These are phyloP conservation scores for Phaeosphaeriaceae sp. DNA, from an alignment of 2,329 filamentous ascomycete genomes.

Conservation along the genomic window DNA sequence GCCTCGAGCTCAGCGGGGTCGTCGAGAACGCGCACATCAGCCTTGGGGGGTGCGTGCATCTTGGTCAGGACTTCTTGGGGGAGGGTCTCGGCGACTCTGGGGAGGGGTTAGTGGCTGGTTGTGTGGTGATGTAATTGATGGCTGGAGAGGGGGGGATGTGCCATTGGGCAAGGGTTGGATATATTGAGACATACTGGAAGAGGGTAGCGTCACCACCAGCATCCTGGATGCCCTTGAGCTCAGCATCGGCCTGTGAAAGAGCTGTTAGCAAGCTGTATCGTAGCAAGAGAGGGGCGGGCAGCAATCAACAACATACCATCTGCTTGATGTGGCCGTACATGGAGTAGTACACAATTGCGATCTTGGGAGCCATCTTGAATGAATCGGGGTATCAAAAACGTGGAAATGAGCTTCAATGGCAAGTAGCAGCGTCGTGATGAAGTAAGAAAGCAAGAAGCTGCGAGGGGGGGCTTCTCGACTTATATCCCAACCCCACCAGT, in stretches of 20 bases:
- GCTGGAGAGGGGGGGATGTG: too few relatives aligned
- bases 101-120: neutral
- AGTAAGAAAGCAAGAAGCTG: neutral
- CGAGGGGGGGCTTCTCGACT: slow-evolving; percentile 7
- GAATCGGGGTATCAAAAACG: neutral
- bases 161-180: too few relatives aligned
- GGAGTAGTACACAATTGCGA: slow-evolving; percentile 79
- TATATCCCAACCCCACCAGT: slow-evolving; percentile 1
- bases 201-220: slow-evolving; percentile 83
- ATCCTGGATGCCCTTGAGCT: slow-evolving; percentile 87
- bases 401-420: neutral
- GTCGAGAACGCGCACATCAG: slow-evolving; percentile 68
- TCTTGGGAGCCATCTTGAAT: slow-evolving; percentile 78
- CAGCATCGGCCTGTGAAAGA: slow-evolving; percentile 76
- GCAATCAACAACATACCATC: slow-evolving; percentile 30
- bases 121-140: neutral
- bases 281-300: neutral
- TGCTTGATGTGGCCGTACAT: slow-evolving; percentile 47
- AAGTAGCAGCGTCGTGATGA: neutral
- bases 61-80: slow-evolving; percentile 80
- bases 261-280: slow-evolving; percentile 6
- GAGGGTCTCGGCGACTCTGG: slow-evolving; percentile 83
- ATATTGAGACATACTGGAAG: slow-evolving; percentile 71
- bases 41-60: slow-evolving; percentile 88
- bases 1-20: slow-evolving; percentile 67